These are phyloP conservation scores for Puya raimondii DNA, from an alignment of 176 grass and related monocot species.

Conservation along the genomic window DNA sequence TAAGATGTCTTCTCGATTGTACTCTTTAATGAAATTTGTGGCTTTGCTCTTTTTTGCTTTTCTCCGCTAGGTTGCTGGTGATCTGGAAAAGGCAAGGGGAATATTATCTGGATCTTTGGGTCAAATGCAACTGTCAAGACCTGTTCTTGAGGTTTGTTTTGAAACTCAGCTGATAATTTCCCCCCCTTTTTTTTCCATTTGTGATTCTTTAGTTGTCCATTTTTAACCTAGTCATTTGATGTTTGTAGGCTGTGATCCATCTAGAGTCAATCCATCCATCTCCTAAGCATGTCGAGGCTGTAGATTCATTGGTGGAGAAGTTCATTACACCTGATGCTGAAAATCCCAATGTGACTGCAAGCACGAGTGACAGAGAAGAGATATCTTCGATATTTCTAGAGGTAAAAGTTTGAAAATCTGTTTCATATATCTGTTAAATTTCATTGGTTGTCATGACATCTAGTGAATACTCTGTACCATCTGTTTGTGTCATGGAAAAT, in stretches of 20 bases:
- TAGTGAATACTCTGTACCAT: background rate
- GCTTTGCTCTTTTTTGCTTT: background rate
- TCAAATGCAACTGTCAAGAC: slow-evolving; percentile 44
- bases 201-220: background rate
- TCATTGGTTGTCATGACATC: slow-evolving; percentile 6
- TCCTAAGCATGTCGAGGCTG: slow-evolving; percentile 56
- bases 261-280: slow-evolving; percentile 68
- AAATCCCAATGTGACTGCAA: slow-evolving; percentile 36
- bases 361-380: slow-evolving; percentile 79
- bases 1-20: background rate
- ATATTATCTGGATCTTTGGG: slow-evolving; percentile 40
- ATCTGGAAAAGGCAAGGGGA: slow-evolving; percentile 78
- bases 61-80: slow-evolving; percentile 36
- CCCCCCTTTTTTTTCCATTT: background rate
- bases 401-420: slow-evolving; percentile 35
- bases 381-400: slow-evolving; percentile 90
- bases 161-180: background rate
- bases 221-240: slow-evolving; percentile 1
- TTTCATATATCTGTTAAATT: background rate
- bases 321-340: slow-evolving; percentile 49
- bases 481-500: background rate
- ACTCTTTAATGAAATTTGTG: background rate
- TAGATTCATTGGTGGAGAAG: slow-evolving; percentile 87
- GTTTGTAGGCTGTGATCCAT: slow-evolving; percentile 68
- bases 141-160: slow-evolving; percentile 63